Base-by-base conservation (phyloP, 495 filamentous ascomycete genomes). In the Immersiella caudata region DNA sequence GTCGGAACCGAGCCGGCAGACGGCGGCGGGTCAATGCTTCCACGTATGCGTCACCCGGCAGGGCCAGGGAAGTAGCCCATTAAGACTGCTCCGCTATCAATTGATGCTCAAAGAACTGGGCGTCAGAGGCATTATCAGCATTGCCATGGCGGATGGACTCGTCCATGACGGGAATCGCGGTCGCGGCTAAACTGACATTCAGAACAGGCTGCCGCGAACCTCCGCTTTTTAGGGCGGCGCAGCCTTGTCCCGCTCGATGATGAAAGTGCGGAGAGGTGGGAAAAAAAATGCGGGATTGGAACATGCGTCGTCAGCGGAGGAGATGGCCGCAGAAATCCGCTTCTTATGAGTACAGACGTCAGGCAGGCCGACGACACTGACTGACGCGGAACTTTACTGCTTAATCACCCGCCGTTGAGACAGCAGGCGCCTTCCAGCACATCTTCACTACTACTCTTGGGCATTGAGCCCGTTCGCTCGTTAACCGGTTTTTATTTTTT, bases 141-240 rank as follows among this genome's bases (percentile, higher is more conserved):
- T 33, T 20, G 62, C 46, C 20, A 52, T 64, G 16, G 29, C 29
- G 57, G 25, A 18, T 36, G 57, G 57, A 60, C 9, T 60, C 52
- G 52, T 55, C 20, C 52, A 21, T 36, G 14, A 20, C n/a, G 21
- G n/a, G 29, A 60, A 33, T n/a, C 12, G 52, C n/a, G 26, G 63
- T 65, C n/a, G 63, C 63, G 63, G 63, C 63, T 65, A 65, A 65
- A 65, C 63, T 65, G 50, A 33, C 8, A 33, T 33, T 33, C 4
- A 33, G 29, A 33, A 20, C 51, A 22, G 63, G 63, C 63, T 65
- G 63, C 26, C 51, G 21, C 25, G 51, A 57, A 65, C 63, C 63
- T 65, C 63, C 63, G 63, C 63, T 56, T 65, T 65, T 65, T 50
- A 27, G 51, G 21, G 52, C 21, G 52, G 24, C 24, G 52, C 52